Base-by-base conservation (phyloP, 208 protist species). In the Leishmania mexicana region DNA sequence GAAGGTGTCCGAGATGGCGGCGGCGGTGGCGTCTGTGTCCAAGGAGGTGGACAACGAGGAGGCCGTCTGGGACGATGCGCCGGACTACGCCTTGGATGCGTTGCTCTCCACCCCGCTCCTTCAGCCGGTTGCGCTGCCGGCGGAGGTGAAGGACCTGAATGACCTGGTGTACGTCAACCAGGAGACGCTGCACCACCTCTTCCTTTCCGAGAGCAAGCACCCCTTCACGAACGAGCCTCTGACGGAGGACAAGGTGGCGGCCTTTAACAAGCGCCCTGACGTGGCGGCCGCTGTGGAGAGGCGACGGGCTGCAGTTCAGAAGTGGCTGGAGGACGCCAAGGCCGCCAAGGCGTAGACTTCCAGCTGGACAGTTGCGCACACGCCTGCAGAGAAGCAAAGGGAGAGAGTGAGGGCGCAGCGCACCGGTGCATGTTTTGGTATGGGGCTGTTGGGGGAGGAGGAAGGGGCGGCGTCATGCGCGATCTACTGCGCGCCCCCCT, bases 161-260 rank as follows among this genome's bases (percentile, higher is more conserved):
- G 90, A 96, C 65, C 67, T 98, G 45, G 89, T 97, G 38, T 96
- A 92, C 62, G 89, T 96, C 24, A 98, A 98, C 81, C 81, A 88
- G 54, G 91, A 95, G 78, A 97, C 95, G 42, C 84, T 97, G 70
- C 95, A 96, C 79, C 95, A 98, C 84, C 79, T 92, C 7, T 88
- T 98, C 31, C 87, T 98, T 47, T 96, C 95, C 21, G 92, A 96
- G 76, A 91, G 81, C 81, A 96, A 98, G 83, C 88, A 98, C 81
- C 95, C 95, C 1, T 98, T 96, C 83, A 98, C 93, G 21, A 98
- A 98, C 53, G 92, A 96, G 81, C 92, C 93, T 42, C 84, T 98
- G n/a, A 94, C 95, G 76, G 92, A 96, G 84, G 80, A 87, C n/a
- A 90, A 95, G 87, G 88, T 98, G 70, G 86, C 90, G 49, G 89